Base-by-base conservation (phyloP, 805 yeast species). In the Suhomyces canberraensis region DNA sequence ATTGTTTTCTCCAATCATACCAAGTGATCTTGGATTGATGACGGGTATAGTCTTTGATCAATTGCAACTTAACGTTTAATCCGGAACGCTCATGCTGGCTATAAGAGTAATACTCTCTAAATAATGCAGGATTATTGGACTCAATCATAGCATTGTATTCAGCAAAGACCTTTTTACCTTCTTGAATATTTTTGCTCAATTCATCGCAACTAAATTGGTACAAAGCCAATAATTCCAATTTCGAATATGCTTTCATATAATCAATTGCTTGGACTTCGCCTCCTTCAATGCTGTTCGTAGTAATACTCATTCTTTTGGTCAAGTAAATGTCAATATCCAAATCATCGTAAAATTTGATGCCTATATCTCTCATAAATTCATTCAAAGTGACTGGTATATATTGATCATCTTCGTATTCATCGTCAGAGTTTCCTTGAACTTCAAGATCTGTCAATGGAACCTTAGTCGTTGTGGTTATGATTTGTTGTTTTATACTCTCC, bases 1-100 rank as follows among this genome's bases (percentile, higher is more conserved):
- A 66, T 42, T 76, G 75, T 9, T 63, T 52, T 41, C 85, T 60
- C 88, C 87, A 81, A 33, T 70, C 73, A 45, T 75, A 76, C 85
- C 86, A 81, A 0, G 73, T 72, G 25, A 67, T 69, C 40, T 64
- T 67, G 0, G 85, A 76, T 47, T 75, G 76, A 20, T 69, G 61
- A 20, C 78, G 63, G 1, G 84, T 66, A 40, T 58, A 73, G 20
- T 67, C 72, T 48, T 77, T 76, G 29, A 79, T 58, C 9, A 71
- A 40, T 40, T 68, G 71, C 33, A 79, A 65, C 41, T 75, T 74
- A n/a, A 69, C 56, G 25, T 66, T 68, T 67, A 78, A 64, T 2
- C 52, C 47, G 28, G 60, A 56, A 44, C 64, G 66, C 5, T 64
- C 72, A 25, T 58, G 59, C 2, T 59, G 54, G 5, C 60, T 45